Conservation (phyloP, 306 rosid genomes). For the Hippophae gyantsensis region DNA sequence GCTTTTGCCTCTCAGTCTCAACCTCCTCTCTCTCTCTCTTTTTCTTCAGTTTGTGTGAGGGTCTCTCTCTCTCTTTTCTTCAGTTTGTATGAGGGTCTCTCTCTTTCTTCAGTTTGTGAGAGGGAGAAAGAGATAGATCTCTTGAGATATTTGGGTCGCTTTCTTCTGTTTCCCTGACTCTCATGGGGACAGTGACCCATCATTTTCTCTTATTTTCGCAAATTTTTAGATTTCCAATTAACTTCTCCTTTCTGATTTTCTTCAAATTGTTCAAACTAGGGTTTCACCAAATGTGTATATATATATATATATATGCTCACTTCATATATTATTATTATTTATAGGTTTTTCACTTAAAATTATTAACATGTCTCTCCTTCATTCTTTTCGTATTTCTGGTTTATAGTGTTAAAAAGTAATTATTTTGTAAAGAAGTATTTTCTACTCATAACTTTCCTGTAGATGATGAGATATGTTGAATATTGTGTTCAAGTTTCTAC, state of each 20-base stretch:
- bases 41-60: too few species aligned
- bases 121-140: slow-evolving; percentile 11
- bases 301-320: slow-evolving; percentile 5
- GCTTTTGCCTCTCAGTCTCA: neutral
- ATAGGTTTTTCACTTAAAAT: too few species aligned
- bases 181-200: slow-evolving; percentile 35
- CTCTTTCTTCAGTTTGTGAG: neutral
- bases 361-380: too few species aligned
- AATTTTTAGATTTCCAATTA: neutral
- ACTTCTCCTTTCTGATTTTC: neutral
- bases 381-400: too few species aligned
- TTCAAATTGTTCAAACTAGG: too few species aligned
- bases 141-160: slow-evolving; percentile 25
- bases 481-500: too few species aligned
- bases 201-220: slow-evolving; percentile 6
- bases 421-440: too few species aligned
- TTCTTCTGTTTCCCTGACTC: slow-evolving; percentile 27
- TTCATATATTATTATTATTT: neutral
- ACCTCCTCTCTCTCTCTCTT: too few species aligned
- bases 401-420: too few species aligned
- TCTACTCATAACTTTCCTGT: too few species aligned
- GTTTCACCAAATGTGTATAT: too few species aligned
- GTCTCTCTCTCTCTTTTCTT: neutral
- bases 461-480: too few species aligned
- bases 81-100: neutral